Percentiles rank a stretch among this genome's conserved stretches.
Conservation (phyloP, 2,329 filamentous ascomycete genomes). For the Hypoxylon sp. region DNA sequence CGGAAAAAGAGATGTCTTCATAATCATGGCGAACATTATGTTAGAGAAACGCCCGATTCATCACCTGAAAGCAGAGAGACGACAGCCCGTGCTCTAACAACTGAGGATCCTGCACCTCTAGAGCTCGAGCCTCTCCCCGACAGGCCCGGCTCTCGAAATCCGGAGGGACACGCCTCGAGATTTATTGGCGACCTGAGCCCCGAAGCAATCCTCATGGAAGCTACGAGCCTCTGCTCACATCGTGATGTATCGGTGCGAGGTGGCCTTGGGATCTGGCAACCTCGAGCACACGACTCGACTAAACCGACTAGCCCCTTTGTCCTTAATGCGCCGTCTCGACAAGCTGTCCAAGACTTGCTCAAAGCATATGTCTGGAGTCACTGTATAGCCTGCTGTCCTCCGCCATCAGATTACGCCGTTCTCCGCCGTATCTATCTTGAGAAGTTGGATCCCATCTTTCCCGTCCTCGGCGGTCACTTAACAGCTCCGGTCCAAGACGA, state of each 20-base stretch:
- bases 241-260: slow-evolving; percentile 61
- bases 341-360: slow-evolving; percentile 50
- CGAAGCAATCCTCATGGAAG: slow-evolving; percentile 71
- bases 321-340: slow-evolving; percentile 47
- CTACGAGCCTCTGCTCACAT: slow-evolving; percentile 58
- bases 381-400: slow-evolving; percentile 63
- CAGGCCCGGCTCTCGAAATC: slow-evolving; percentile 39
- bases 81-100: slow-evolving; percentile 1
- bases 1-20: slow-evolving; percentile 60
- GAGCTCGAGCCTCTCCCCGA: slow-evolving; percentile 27
- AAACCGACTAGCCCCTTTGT: slow-evolving; percentile 51
- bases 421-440: slow-evolving; percentile 63
- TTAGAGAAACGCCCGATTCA: not conserved
- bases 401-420: slow-evolving; percentile 60
- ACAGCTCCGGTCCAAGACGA: slow-evolving; percentile 48
- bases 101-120: slow-evolving; percentile 38
- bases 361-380: slow-evolving; percentile 60
- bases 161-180: slow-evolving; percentile 56
- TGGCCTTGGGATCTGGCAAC: slow-evolving; percentile 69
- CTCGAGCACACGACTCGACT: slow-evolving; percentile 46
- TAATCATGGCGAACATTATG: slow-evolving; percentile 20
- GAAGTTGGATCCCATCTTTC: slow-evolving; percentile 68
- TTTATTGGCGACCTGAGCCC: slow-evolving; percentile 72
- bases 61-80: slow-evolving; percentile 5
- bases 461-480: slow-evolving; percentile 59